Evolutionary conservation across 805 yeast species (phyloP), one percentile per base, ranked within the genome.

Genomic region (Schizosaccharomyces osmophilus): DNA sequence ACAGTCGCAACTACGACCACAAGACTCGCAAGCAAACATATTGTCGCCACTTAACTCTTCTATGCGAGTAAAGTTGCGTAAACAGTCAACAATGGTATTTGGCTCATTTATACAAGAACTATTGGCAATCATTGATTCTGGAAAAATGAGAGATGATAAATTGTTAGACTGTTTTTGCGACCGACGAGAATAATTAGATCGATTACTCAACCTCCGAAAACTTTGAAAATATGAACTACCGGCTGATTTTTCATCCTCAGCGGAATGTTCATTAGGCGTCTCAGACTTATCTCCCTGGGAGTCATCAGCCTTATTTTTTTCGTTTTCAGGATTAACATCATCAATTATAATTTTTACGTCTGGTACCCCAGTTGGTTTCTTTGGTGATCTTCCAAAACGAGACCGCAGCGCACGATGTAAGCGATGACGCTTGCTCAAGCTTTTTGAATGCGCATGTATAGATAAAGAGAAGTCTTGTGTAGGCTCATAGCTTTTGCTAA

Each of bases 11-110:
- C 19, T 39, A 43, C 43, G 41, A 5, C 32, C 24, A 17, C 61
- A 59, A n/a, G 41, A n/a, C n/a, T 59, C 61, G 24, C 61, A 59
- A n/a, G 61, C 61, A 42, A 42, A 59, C 55, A 43, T 43, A 24
- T 59, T 59, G 4, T 43, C 55, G 15, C 61, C 61, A 4, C 24
- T 48, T 48, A 59, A 31, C 54, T 43, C 36, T 29, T 59, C 61
- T 6, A 31, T 29, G 22, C 43, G 51, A 19, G 36, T 22, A 26
- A 59, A 59, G 26, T 42, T 43, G 13, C 26, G 19, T 15, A 59
- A 24, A 45, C 61, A 59, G 15, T 59, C 61, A 29, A 22, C n/a
- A 11, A 59, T 11, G 8, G 36, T 42, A 17, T 51, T 51, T 24
- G 57, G 57, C 57, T 51, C 57, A 9, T 17, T 24, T 45, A 45